Evolutionary conservation across 371 early-diverging fungal species (phyloP).

Genomic region (Umbelopsis sp.): DNA sequence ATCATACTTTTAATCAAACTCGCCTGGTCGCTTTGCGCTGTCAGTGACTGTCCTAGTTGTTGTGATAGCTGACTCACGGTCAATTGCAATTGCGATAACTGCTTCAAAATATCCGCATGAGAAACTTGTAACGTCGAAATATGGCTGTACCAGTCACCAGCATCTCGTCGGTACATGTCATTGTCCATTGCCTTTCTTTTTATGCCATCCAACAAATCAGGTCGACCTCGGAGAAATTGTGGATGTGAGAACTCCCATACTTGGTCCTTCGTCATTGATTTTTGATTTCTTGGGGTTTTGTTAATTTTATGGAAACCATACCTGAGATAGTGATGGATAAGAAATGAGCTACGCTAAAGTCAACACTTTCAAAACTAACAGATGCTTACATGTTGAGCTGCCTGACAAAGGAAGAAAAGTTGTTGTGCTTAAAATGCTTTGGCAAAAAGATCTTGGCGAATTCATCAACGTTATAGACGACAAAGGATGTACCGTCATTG

Average conservation of each 20-base stretch:
- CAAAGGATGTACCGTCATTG: conserved; percentile 80
- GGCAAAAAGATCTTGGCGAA: conserved; percentile 83
- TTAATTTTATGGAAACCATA: conserved; percentile 77
- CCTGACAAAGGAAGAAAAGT: conserved; percentile 85
- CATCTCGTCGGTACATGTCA: conserved; percentile 69
- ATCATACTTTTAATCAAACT: neutral
- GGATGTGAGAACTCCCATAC: conserved; percentile 68
- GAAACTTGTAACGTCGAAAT: conserved; percentile 75
- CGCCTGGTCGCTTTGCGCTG: neutral
- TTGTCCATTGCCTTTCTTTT: conserved; percentile 76
- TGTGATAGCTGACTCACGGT: neutral
- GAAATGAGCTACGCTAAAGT: neutral
- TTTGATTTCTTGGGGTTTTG: conserved; percentile 74
- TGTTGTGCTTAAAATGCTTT: conserved; percentile 82
- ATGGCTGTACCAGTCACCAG: conserved; percentile 73
- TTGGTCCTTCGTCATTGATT: conserved; percentile 77
- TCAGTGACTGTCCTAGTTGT: neutral
- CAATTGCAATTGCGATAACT: conserved; percentile 37
- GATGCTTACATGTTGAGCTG: conserved; percentile 88
- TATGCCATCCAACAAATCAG: conserved; percentile 60
- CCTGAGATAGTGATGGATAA: conserved; percentile 21
- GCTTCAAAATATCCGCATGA: conserved; percentile 76
- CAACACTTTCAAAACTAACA: conserved; percentile 18
- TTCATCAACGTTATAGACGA: conserved; percentile 82
- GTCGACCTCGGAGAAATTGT: conserved; percentile 57